A percentile compares a stretch with the other conserved stretches of the same genome.
Conservation (phyloP, 2,329 filamentous ascomycete species). For the Colletotrichum ledebouriae region DNA sequence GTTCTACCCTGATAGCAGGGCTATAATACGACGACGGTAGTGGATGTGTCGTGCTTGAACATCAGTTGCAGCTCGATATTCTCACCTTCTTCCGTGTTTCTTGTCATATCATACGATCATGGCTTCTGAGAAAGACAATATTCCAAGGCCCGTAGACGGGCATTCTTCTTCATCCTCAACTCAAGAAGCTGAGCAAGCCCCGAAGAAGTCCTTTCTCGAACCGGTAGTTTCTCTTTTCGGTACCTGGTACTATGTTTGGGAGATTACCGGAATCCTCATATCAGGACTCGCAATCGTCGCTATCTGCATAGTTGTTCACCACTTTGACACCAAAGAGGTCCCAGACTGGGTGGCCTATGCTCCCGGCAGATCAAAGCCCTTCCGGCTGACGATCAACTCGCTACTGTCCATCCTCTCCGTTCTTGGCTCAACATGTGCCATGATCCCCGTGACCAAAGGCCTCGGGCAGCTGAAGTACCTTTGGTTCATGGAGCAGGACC, state of each 20-base stretch:
- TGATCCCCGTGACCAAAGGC: conserved; percentile 35
- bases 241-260: conserved; percentile 32
- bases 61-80: background rate
- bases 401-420: background rate
- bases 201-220: conserved; percentile 1
- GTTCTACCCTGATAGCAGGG: too few relatives aligned
- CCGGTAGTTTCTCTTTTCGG: conserved; percentile 15
- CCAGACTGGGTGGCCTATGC: conserved; percentile 15
- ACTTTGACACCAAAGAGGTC: conserved; percentile 11
- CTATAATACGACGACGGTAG: too few relatives aligned
- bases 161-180: background rate
- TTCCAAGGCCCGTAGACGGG: background rate
- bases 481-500: conserved; percentile 35
- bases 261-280: conserved; percentile 23
- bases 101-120: background rate
- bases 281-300: conserved; percentile 25
- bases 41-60: too few relatives aligned
- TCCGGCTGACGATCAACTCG: conserved; percentile 21
- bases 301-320: conserved; percentile 16
- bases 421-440: conserved; percentile 34
- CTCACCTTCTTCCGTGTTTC: background rate
- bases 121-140: background rate
- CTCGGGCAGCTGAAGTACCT: conserved; percentile 35
- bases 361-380: background rate
- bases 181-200: background rate